Conservation (phyloP, 1,284 basidiomycete genomes). For the Leccinum fallax region DNA sequence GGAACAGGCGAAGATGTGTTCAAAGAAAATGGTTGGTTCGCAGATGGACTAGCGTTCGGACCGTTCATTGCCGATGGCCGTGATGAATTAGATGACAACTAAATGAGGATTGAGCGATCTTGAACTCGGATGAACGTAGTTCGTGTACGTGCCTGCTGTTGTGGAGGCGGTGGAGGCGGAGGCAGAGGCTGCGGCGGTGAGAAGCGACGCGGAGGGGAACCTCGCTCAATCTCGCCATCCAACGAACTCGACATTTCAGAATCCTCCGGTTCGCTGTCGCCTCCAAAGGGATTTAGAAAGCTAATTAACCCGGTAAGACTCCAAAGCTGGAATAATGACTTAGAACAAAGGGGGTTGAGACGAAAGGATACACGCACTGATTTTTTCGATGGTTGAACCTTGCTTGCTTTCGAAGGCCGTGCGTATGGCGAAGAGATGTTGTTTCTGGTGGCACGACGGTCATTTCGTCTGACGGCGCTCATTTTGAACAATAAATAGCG, state of each 20-base stretch:
- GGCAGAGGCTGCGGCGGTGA: slow-evolving; percentile 21
- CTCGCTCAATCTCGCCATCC: slow-evolving; percentile 32
- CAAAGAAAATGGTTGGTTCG: slow-evolving; percentile 22
- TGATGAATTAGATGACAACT: slow-evolving; percentile 23
- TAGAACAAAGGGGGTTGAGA: not conserved
- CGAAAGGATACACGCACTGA: slow-evolving; percentile 38
- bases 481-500: slow-evolving; percentile 35
- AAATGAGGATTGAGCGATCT: slow-evolving; percentile 32
- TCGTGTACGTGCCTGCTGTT: slow-evolving; percentile 32
- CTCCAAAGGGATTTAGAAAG: slow-evolving; percentile 50
- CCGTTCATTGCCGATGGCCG: slow-evolving; percentile 18
- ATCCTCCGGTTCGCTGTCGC: slow-evolving; percentile 25
- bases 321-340: slow-evolving; percentile 47
- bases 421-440: slow-evolving; percentile 38
- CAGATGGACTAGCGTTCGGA: slow-evolving; percentile 15
- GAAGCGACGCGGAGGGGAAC: slow-evolving; percentile 25
- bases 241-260: slow-evolving; percentile 22
- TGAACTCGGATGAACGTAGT: slow-evolving; percentile 22
- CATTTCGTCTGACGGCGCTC: slow-evolving; percentile 53
- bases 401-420: slow-evolving; percentile 29
- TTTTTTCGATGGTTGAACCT: slow-evolving; percentile 40
- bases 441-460: slow-evolving; percentile 43
- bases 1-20: slow-evolving; percentile 14
- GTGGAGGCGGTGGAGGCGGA: slow-evolving; percentile 19
- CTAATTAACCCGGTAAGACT: slow-evolving; percentile 48